Conservation (phyloP, 1,284 basidiomycete species). For the Microbotryum violaceum region DNA sequence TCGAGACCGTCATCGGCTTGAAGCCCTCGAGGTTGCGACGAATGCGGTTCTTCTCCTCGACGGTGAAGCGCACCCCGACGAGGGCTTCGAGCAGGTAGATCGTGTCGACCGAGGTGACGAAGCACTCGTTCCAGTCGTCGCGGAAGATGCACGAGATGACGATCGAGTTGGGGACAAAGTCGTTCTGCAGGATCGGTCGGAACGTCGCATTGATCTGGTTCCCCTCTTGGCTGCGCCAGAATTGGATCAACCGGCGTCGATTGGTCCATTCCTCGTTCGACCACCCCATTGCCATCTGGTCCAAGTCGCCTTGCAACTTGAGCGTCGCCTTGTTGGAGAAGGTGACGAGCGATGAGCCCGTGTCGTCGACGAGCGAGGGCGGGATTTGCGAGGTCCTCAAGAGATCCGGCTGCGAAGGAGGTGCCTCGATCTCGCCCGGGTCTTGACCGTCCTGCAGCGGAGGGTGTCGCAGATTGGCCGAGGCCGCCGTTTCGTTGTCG, state of each 20-base stretch:
- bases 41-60: conserved; percentile 95
- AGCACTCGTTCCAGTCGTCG: conserved; percentile 66
- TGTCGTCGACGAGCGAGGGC: neutral
- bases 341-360: conserved; percentile 8
- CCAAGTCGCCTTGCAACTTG: conserved; percentile 46
- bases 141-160: conserved; percentile 80
- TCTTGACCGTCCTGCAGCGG: neutral
- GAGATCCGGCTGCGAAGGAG: conserved; percentile 19
- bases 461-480: neutral
- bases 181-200: conserved; percentile 43
- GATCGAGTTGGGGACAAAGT: conserved; percentile 46
- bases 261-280: conserved; percentile 47
- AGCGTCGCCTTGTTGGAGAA: conserved; percentile 34
- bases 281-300: conserved; percentile 50
- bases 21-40: conserved; percentile 88
- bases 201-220: conserved; percentile 47
- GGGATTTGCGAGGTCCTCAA: conserved; percentile 26
- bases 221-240: conserved; percentile 49
- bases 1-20: conserved; percentile 80
- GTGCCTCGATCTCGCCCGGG: neutral
- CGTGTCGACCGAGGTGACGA: conserved; percentile 84
- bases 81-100: conserved; percentile 86
- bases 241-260: conserved; percentile 48
- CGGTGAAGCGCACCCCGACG: conserved; percentile 71
- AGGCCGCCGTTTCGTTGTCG: no score